Evolutionary conservation across 2,329 filamentous ascomycete genomes (phyloP), one percentile per base, ranked within the genome.

Genomic region (Claviceps arundinis): DNA sequence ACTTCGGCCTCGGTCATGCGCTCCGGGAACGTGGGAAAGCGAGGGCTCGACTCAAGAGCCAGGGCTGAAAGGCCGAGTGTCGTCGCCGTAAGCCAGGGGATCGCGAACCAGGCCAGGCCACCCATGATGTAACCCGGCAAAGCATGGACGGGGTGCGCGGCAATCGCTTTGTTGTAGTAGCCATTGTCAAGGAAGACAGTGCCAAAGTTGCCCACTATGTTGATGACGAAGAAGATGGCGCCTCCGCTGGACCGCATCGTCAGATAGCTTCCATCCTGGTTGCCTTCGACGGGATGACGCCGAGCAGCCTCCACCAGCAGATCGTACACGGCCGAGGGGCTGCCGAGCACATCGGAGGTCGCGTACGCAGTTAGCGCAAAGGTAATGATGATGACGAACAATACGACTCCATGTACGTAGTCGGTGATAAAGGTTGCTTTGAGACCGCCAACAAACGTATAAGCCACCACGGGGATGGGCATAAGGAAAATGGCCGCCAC

Each of bases 121-220:
- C 89, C 89, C 56, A 91, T 78, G 51, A 95, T 84, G 62, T 95
- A 95, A 17, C 89, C 89, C 0, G 89, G 89, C 2, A 96, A 78
- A 0, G 89, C 90, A 55, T 91, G 82, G 0, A 91, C 85, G 1
- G 89, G 89, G 22, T 82, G 85, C 0, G 90, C 89, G 6, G 90
- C 88, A 60, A 95, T 95, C 16, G 89, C 89, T 68, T 95, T 95
- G 75, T 95, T 93, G 70, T 89, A 95, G 71, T 94, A 95, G 16
- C 85, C 84, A 57, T 90, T 90, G 62, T 94, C 89, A 45, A 89
- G 75, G 71, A 94, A 94, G 4, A 94, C 87, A 1, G 86, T 89
- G 54, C 77, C 84, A 55, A 91, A 93, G 68, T 90, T 90, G 42
- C 87, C 87, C 38, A 90, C 84, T 7, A 72, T 84, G 68, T 94